phyloP scores from a whole-genome alignment of 2,329 filamentous ascomycete genomes.

The Cadophora sp. region DNA sequence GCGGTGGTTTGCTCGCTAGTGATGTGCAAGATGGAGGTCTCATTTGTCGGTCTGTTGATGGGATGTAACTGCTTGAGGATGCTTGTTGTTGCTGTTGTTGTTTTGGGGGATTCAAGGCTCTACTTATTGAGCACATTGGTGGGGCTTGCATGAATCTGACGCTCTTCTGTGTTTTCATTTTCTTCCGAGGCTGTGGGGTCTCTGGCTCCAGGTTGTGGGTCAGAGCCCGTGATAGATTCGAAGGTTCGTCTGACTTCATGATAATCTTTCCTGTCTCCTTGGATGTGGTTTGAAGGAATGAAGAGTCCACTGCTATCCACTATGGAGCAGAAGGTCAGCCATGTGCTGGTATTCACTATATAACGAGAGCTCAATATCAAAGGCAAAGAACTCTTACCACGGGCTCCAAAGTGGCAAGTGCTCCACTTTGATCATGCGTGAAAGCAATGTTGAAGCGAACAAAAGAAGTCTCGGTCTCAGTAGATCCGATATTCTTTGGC shows the following conservation, averaged over 20 bases:
- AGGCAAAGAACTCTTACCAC: neutral
- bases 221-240: neutral
- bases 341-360: neutral
- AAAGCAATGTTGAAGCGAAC: slow-evolving; percentile 4
- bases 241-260: neutral
- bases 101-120: too few relatives aligned
- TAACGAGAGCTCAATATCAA: too few relatives aligned
- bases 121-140: neutral
- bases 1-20: neutral
- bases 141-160: neutral
- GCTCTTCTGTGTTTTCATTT: neutral
- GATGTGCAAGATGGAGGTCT: neutral
- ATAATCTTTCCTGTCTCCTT: neutral
- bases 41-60: neutral
- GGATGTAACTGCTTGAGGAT: neutral
- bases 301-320: slow-evolving; percentile 5
- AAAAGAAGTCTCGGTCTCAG: neutral
- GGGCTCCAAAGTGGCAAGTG: neutral
- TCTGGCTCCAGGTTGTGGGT: neutral
- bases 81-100: too few relatives aligned
- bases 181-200: slow-evolving; percentile 1
- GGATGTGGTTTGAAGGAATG: neutral
- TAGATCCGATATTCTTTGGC: neutral
- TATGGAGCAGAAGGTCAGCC: neutral
- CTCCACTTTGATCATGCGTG: neutral